phyloP scores from a whole-genome alignment of 1,284 basidiomycete species.

The Hemileia vastatrix region DNA sequence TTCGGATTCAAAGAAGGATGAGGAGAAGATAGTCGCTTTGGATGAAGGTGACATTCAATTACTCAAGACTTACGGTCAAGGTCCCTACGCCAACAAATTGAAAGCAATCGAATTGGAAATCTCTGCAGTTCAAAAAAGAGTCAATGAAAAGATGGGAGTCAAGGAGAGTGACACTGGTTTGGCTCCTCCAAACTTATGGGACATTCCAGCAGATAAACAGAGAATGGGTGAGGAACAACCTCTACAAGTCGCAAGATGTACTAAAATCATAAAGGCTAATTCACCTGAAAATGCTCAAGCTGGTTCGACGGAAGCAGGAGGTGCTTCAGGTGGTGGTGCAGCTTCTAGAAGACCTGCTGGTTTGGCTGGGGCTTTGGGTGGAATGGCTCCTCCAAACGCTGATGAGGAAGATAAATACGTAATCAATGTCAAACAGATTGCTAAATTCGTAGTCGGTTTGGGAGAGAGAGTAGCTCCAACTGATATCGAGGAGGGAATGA shows the following conservation, averaged over 20 bases:
- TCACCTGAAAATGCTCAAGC: constrained; percentile 26
- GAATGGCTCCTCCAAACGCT: constrained; percentile 51
- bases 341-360: too few species aligned
- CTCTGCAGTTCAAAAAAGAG: constrained; percentile 92
- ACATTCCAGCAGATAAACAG: constrained; percentile 50
- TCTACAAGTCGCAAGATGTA: constrained; percentile 91
- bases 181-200: constrained; percentile 66
- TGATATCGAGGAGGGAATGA: constrained; percentile 99
- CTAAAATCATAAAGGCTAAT: constrained; percentile 79
- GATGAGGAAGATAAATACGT: constrained; percentile 94
- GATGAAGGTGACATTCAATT: constrained; percentile 99
- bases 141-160: constrained; percentile 52
- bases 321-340: constrained; percentile 11
- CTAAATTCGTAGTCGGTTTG: constrained; percentile 95
- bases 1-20: constrained; percentile 32
- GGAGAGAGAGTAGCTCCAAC: constrained; percentile 93
- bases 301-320: not conserved
- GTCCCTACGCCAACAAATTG: constrained; percentile 78
- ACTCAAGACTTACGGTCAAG: constrained; percentile 98
- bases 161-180: constrained; percentile 98
- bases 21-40: constrained; percentile 63
- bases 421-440: constrained; percentile 99
- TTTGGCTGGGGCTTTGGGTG: constrained; percentile 15
- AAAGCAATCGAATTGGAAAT: constrained; percentile 88
- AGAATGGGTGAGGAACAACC: constrained; percentile 88